Evolutionary conservation across 2,329 filamentous ascomycete species (phyloP).

Genomic region (Xylaria sp.): DNA sequence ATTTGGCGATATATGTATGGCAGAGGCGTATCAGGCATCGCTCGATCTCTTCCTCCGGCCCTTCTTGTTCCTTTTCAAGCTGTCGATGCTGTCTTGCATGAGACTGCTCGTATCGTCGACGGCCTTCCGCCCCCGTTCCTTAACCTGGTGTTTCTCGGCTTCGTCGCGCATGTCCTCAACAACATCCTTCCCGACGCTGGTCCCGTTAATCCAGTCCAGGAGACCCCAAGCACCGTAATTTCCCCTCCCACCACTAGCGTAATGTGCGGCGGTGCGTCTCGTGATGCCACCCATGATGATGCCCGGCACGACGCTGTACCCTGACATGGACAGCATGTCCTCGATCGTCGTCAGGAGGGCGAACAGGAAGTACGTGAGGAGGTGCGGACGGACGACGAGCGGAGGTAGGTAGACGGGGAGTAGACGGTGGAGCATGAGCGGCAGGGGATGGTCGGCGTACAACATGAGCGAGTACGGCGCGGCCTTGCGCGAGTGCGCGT

Average conservation of each 20-base stretch:
- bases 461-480: conserved; percentile 71
- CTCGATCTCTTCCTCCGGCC: conserved; percentile 40
- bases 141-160: conserved; percentile 64
- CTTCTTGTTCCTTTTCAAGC: conserved; percentile 48
- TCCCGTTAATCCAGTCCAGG: conserved; percentile 71
- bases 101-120: conserved; percentile 49
- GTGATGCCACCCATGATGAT: conserved; percentile 64
- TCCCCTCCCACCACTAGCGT: conserved; percentile 64
- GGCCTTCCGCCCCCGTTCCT: conserved; percentile 53
- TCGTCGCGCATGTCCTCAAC: conserved; percentile 65
- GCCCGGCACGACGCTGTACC: conserved; percentile 70
- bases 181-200: conserved; percentile 63
- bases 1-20: background rate
- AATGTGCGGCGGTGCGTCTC: conserved; percentile 62
- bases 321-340: conserved; percentile 74
- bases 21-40: conserved; percentile 7
- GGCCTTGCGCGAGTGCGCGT: conserved; percentile 62
- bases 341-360: conserved; percentile 71
- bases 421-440: conserved; percentile 71
- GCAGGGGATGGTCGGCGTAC: conserved; percentile 75
- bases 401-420: conserved; percentile 74
- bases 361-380: conserved; percentile 77
- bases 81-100: conserved; percentile 52
- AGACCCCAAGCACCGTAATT: conserved; percentile 73
- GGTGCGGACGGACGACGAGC: conserved; percentile 72